Percentiles rank a stretch among this genome's conserved stretches.
phyloP scores from a whole-genome alignment of 192 early-diverging fungal species.

The Linnemannia elongata region DNA sequence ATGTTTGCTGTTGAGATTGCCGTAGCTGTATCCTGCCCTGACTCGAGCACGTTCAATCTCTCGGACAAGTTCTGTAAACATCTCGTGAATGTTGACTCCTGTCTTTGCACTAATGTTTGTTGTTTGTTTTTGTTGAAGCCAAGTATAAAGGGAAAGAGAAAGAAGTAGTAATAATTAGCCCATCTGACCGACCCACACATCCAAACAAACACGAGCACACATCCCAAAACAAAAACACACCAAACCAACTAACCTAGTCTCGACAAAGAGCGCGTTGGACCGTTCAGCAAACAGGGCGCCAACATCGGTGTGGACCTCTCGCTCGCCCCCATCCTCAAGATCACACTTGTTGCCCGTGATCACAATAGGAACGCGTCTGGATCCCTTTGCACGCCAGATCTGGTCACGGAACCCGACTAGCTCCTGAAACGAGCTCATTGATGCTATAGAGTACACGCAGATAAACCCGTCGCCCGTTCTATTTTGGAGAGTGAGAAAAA shows the following conservation, averaged over 20 bases:
- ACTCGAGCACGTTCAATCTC: constrained; percentile 22
- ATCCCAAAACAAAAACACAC: background rate
- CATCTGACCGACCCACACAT: background rate
- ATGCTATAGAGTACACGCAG: constrained; percentile 85
- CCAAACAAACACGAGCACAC: background rate
- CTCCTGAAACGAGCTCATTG: constrained; percentile 81
- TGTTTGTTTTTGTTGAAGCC: no score
- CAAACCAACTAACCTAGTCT: constrained; percentile 60
- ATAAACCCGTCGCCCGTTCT: constrained; percentile 90
- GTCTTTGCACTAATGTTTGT: constrained; percentile 36
- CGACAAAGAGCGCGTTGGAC: constrained; percentile 74
- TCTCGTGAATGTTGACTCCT: constrained; percentile 35
- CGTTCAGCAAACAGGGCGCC: constrained; percentile 67
- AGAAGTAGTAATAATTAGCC: background rate
- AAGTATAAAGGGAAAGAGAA: background rate
- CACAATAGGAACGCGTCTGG: constrained; percentile 81
- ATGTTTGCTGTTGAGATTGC: background rate
- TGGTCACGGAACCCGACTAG: constrained; percentile 78
- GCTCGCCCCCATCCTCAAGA: constrained; percentile 66
- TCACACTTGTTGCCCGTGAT: constrained; percentile 94
- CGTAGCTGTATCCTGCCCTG: background rate
- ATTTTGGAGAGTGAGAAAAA: constrained; percentile 27
- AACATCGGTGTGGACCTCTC: constrained; percentile 68
- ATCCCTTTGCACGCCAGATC: constrained; percentile 87
- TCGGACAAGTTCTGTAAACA: constrained; percentile 35